These are phyloP conservation scores for Eucalyptus pauciflora DNA, from an alignment of 345 rosid genomes.

Conservation along the genomic window DNA sequence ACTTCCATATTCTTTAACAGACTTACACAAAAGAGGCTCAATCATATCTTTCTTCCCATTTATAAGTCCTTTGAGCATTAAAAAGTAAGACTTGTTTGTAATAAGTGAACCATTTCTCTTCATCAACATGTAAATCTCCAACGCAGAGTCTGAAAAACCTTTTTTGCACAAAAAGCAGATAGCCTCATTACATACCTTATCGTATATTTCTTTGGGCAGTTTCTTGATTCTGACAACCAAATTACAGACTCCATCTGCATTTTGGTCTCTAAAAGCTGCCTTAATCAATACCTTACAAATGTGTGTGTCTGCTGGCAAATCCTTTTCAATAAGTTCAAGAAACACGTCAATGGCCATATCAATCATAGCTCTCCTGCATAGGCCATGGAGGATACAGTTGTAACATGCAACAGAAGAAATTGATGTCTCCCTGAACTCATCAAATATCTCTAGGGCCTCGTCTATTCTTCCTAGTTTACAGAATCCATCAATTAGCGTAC, in stretches of 20 bases:
- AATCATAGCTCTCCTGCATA: constrained; percentile 50
- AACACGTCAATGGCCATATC: constrained; percentile 49
- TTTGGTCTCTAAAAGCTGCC: constrained; percentile 18
- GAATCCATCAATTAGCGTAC: constrained; percentile 45
- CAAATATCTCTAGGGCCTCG: constrained; percentile 72
- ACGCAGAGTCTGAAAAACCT: constrained; percentile 24
- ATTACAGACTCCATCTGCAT: constrained; percentile 34
- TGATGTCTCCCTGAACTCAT: constrained; percentile 42
- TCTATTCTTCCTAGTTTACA: constrained; percentile 55
- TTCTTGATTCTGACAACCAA: constrained; percentile 31
- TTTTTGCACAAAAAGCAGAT: constrained; percentile 47
- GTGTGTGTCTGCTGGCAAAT: constrained; percentile 24
- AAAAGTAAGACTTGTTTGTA: constrained; percentile 24
- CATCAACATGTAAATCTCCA: constrained; percentile 34
- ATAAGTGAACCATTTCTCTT: constrained; percentile 25
- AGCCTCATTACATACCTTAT: constrained; percentile 30
- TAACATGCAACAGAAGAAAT: constrained; percentile 47
- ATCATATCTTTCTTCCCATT: constrained; percentile 5
- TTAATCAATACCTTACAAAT: constrained; percentile 27
- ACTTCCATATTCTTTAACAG: constrained; percentile 38
- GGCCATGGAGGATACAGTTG: constrained; percentile 45
- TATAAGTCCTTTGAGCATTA: constrained; percentile 20
- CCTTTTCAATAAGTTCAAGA: constrained; percentile 40
- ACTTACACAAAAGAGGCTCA: constrained; percentile 21
- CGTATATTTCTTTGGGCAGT: constrained; percentile 9